Evolutionary conservation across 208 protist genomes (phyloP), one percentile per base, ranked within the genome.

Genomic region (Leptomonas pyrrhocoris): DNA sequence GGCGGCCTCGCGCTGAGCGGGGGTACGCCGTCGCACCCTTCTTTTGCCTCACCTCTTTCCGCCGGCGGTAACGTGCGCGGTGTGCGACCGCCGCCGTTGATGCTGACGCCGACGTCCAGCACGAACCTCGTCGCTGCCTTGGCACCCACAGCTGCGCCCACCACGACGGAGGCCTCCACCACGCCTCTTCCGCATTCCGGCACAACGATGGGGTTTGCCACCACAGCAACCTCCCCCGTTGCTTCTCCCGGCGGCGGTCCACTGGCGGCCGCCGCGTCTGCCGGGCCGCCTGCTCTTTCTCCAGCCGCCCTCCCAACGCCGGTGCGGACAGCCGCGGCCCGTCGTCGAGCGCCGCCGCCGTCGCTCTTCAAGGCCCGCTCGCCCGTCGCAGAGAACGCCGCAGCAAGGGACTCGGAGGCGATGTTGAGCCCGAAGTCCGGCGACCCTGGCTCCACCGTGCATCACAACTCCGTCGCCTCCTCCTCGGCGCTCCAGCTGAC

Each of bases 381-480:
- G 12, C 61, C 61, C n/a, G 36, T 36, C 11, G 5, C 43, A 48
- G 43, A 48, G 4, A 36, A 8, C 43, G 36, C 3, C 16, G 55
- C 21, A 21, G 27, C 27, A n/a, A 31, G 2, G n/a, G n/a, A n/a
- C 4, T 60, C 55, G 0, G 46, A 43, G 2, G 31, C 28, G 9
- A 46, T 46, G 46, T 57, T 48, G 48, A 67, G 61, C n/a, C 61
- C 61, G 0, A 67, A 57, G 61, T 67, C 61, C 5, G 31, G 34
- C 4, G 61, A 57, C 9, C 61, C 61, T 9, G 30, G 28, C 36
- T 67, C 34, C 1, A 48, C 9, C 2, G 3, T 57, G 1, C 34
- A 25, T 13, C 38, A 40, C 42, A 8, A 38, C 5, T 34, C 27
- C 27, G 36, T 28, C 38, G 28, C 57, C 13, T 63, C 43, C 7